Percentiles rank a stretch among this genome's conserved stretches.
phyloP scores from a whole-genome alignment of 164 flowering plant genomes.

The Umbilicus rupestris region DNA sequence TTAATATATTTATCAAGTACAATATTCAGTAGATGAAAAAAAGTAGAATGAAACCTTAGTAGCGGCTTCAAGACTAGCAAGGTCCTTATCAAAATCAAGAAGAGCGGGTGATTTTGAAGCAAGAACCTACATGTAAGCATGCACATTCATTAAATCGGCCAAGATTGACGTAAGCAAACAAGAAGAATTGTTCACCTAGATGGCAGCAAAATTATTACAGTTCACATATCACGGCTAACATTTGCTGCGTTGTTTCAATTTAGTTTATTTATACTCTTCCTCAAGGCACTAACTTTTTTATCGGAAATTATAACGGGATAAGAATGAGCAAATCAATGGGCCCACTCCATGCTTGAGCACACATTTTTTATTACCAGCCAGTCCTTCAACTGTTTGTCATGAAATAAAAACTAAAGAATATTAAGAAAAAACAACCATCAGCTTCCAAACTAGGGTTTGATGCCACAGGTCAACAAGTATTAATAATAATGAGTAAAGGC shows the following conservation, averaged over 20 bases:
- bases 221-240: not conserved
- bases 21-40: conserved; percentile 4
- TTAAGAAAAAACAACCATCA: not conserved
- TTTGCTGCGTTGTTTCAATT: not conserved
- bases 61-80: conserved; percentile 44
- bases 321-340: not conserved
- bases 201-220: not conserved
- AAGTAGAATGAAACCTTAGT: conserved; percentile 33
- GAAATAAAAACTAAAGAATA: not conserved
- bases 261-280: not conserved
- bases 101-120: conserved; percentile 45
- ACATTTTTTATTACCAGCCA: too few species aligned
- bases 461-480: not conserved
- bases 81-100: conserved; percentile 46
- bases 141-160: not conserved
- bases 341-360: not conserved
- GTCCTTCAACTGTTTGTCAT: not conserved
- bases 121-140: conserved; percentile 32
- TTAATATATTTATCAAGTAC: conserved; percentile 8
- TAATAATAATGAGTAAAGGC: not conserved
- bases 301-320: not conserved
- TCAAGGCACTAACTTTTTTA: not conserved
- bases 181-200: not conserved
- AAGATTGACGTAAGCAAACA: not conserved
- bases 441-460: not conserved